Evolutionary conservation across 192 early-diverging fungal genomes (phyloP).

Genomic region (Backusella psychrophila): DNA sequence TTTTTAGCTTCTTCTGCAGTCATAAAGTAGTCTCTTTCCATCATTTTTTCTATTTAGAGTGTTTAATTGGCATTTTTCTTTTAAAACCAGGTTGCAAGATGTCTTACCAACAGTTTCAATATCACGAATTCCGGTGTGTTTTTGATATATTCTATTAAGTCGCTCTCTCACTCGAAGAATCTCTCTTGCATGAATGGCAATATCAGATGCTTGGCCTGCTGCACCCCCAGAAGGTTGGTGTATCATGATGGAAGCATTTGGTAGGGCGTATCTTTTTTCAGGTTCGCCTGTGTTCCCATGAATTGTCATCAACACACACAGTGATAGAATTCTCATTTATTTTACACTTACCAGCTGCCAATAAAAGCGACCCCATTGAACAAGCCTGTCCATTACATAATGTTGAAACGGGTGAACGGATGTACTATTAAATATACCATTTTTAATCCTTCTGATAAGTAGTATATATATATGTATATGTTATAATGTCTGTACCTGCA

Average conservation of each 20-base stretch:
- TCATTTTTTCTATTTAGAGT: conserved; percentile 64
- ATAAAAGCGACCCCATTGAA: conserved; percentile 94
- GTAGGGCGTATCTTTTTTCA: conserved; percentile 83
- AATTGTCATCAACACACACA: neutral
- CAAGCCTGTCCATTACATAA: conserved; percentile 97
- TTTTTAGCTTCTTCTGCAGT: conserved; percentile 81
- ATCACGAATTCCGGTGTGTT: conserved; percentile 79
- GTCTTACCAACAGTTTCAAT: conserved; percentile 75
- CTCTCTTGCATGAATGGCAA: conserved; percentile 96
- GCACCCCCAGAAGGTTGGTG: conserved; percentile 98
- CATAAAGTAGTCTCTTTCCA: conserved; percentile 98
- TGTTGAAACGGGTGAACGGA: conserved; percentile 89
- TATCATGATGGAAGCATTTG: conserved; percentile 94
- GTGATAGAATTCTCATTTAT: neutral
- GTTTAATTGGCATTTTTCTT: too few species aligned
- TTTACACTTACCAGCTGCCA: conserved; percentile 67
- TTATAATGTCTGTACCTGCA: conserved; percentile 18
- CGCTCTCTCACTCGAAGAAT: conserved; percentile 84
- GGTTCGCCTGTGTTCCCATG: conserved; percentile 55
- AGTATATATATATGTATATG: neutral
- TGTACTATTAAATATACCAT: conserved; percentile 63
- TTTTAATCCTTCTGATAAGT: neutral
- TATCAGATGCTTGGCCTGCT: conserved; percentile 91
- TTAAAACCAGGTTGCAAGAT: too few species aligned
- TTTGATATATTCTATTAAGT: conserved; percentile 83